Percentiles rank a stretch among this genome's conserved stretches.
phyloP scores from a whole-genome alignment of 148 eudicot genomes.

The Rhododendron mucronatum region DNA sequence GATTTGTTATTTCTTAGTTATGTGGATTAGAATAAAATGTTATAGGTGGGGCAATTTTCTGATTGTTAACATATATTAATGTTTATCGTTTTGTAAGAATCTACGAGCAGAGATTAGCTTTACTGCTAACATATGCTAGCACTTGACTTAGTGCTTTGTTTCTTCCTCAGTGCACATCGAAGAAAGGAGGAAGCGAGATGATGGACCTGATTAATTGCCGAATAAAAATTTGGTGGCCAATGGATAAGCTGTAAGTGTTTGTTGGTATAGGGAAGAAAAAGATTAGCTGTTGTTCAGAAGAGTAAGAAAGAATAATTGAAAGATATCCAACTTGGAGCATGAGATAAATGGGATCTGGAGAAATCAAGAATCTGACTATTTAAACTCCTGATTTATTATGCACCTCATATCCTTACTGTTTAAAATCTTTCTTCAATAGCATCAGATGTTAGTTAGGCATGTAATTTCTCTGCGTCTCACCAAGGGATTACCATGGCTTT shows the following conservation, averaged over 20 bases:
- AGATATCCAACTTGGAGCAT: neutral
- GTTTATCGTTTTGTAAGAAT: neutral
- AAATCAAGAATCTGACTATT: neutral
- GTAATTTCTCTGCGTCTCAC: neutral
- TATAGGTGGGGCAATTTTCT: neutral
- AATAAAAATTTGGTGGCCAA: conserved; percentile 96
- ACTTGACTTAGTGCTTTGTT: conserved; percentile 12
- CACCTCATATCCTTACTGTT: neutral
- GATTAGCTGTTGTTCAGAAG: neutral
- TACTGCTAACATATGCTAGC: neutral
- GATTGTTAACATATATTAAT: neutral
- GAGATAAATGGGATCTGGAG: neutral
- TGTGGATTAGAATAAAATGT: neutral
- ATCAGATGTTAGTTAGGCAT: neutral
- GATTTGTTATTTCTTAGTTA: neutral
- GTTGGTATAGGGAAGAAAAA: neutral
- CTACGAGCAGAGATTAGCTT: neutral
- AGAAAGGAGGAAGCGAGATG: conserved; percentile 40
- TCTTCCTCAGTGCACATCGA: conserved; percentile 62
- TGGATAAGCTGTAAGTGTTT: conserved; percentile 79
- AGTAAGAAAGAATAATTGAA: neutral
- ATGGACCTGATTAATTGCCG: conserved; percentile 77
- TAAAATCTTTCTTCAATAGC: neutral
- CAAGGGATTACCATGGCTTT: neutral
- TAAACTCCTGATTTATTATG: neutral